These are phyloP conservation scores for Stephanodiscus triporus DNA, from an alignment of 108 stramenopile species.

Conservation along the genomic window DNA sequence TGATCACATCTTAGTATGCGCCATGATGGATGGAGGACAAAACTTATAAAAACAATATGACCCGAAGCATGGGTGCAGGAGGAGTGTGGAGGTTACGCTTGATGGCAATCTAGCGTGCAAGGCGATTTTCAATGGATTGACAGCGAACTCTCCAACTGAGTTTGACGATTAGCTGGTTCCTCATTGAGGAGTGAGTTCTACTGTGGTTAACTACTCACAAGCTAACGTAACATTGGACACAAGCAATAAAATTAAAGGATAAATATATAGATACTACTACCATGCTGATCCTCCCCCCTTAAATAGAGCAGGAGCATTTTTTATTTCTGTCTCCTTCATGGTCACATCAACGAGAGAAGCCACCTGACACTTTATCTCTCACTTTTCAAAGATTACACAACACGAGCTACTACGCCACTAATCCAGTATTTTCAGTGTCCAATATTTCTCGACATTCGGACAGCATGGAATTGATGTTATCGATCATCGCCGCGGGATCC, in stretches of 20 bases:
- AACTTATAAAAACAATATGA: neutral
- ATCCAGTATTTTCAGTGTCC: constrained; percentile 23
- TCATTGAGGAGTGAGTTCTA: neutral
- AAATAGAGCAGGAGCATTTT: neutral
- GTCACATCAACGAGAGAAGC: neutral
- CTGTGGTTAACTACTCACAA: neutral
- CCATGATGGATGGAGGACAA: constrained; percentile 13
- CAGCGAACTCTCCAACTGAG: constrained; percentile 14
- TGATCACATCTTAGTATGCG: constrained; percentile 26
- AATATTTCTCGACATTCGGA: constrained; percentile 50
- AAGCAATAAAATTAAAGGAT: neutral
- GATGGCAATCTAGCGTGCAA: constrained; percentile 34
- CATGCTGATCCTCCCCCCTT: neutral
- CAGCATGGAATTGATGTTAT: constrained; percentile 45
- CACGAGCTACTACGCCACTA: neutral
- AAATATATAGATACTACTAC: too few relatives aligned
- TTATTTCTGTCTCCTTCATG: neutral
- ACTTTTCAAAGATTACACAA: neutral
- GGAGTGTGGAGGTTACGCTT: constrained; percentile 24
- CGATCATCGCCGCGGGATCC: constrained; percentile 45
- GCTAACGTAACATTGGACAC: neutral
- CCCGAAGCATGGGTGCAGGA: neutral
- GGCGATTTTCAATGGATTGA: constrained; percentile 28
- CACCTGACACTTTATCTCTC: neutral
- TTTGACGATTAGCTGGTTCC: constrained; percentile 8